A percentile compares a stretch with the other conserved stretches of the same genome.
These are phyloP conservation scores for Ulota crispa DNA, from an alignment of 225 moss, liverwort and hornwort genomes.

Conservation along the genomic window DNA sequence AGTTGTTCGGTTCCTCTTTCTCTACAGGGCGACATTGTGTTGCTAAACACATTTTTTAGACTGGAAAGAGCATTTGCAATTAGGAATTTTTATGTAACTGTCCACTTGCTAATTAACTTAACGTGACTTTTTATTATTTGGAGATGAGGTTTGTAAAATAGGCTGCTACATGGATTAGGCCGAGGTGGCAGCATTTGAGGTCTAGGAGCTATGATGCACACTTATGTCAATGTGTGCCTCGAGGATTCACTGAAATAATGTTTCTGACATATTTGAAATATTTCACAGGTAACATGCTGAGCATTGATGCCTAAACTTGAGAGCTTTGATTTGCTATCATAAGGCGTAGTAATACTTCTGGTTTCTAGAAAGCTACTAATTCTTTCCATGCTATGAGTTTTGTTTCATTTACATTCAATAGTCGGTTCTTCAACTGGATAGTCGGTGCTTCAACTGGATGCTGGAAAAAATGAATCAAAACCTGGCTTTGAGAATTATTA, in stretches of 20 bases:
- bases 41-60: neutral
- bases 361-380: neutral
- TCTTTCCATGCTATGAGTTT: neutral
- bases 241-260: neutral
- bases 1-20: neutral
- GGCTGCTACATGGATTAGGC: slow-evolving; percentile 16
- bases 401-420: neutral
- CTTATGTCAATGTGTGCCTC: neutral
- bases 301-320: neutral
- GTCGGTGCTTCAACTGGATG: neutral
- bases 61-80: neutral
- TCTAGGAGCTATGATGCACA: slow-evolving; percentile 13
- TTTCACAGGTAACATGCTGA: neutral
- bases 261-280: neutral
- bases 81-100: neutral
- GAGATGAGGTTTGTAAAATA: slow-evolving; percentile 4
- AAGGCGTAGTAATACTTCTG: neutral
- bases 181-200: slow-evolving; percentile 19
- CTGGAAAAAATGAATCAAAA: neutral
- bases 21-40: slow-evolving; percentile 15
- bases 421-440: neutral
- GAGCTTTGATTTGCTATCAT: neutral
- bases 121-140: neutral
- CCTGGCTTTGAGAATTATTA: neutral
- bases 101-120: neutral